phyloP scores from a whole-genome alignment of 1,139 yeast species.

The Suzukiozyma palmioleophila region DNA sequence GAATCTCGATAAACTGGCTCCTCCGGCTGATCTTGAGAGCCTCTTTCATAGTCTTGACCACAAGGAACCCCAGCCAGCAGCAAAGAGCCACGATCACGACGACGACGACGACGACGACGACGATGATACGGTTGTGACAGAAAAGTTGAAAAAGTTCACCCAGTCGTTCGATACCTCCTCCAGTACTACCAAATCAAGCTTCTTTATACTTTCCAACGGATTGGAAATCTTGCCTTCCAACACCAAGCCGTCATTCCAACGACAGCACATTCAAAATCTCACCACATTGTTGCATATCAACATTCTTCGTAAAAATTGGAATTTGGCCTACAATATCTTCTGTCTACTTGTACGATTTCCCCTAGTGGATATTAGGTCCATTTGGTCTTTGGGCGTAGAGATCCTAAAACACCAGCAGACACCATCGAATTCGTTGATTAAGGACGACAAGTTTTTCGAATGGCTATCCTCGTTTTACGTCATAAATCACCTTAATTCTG shows the following conservation, averaged over 20 bases:
- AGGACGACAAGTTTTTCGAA: constrained; percentile 30
- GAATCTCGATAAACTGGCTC: constrained; percentile 4
- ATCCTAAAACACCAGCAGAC: constrained; percentile 16
- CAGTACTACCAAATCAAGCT: constrained; percentile 20
- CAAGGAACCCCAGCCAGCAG: no score
- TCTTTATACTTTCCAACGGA: constrained; percentile 24
- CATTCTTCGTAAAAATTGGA: constrained; percentile 49
- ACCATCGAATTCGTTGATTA: constrained; percentile 8
- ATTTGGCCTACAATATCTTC: constrained; percentile 48
- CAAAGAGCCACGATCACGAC: constrained; percentile 9
- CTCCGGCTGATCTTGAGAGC: no score
- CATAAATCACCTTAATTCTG: constrained; percentile 9
- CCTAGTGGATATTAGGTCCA: constrained; percentile 44
- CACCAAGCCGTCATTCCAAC: constrained; percentile 8
- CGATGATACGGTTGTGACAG: constrained; percentile 8
- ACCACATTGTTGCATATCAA: constrained; percentile 31
- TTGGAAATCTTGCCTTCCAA: constrained; percentile 26
- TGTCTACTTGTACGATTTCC: constrained; percentile 45
- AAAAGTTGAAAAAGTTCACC: constrained; percentile 13
- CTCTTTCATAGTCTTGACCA: not conserved
- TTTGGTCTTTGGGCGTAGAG: constrained; percentile 59
- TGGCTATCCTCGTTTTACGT: constrained; percentile 31
- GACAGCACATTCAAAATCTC: constrained; percentile 29
- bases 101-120: constrained; percentile 11
- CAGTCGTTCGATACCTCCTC: constrained; percentile 18